Evolutionary conservation across 2,329 filamentous ascomycete genomes (phyloP).

Genomic region (Colletotrichum acutatum): DNA sequence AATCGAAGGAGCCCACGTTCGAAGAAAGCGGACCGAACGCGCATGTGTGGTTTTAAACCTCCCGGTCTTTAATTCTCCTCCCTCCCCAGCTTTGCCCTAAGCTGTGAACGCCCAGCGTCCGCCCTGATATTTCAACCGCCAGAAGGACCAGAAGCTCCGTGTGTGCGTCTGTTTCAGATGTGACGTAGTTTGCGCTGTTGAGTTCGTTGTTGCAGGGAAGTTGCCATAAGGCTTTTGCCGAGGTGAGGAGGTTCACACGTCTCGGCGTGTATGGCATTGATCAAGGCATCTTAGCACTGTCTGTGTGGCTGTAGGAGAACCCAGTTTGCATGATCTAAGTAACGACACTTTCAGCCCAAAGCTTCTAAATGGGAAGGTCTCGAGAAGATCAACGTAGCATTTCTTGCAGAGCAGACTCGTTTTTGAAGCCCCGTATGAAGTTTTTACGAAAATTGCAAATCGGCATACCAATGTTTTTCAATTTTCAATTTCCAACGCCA

Average conservation of each 20-base stretch:
- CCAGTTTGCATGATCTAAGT: background rate
- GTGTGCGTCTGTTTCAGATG: constrained; percentile 32
- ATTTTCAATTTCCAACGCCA: background rate
- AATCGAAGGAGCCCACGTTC: constrained; percentile 1
- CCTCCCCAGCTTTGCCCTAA: background rate
- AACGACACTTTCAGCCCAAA: background rate
- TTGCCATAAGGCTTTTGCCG: constrained; percentile 12
- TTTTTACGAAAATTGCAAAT: background rate
- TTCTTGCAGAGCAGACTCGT: background rate
- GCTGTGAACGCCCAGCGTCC: background rate
- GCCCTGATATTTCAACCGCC: background rate
- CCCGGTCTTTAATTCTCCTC: background rate
- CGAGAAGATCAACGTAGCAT: background rate
- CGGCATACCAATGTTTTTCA: background rate
- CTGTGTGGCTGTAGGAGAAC: constrained; percentile 22
- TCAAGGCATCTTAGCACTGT: constrained; percentile 31
- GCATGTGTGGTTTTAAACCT: constrained; percentile 10
- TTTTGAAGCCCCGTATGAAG: background rate
- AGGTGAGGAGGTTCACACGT: constrained; percentile 4
- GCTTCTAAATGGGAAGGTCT: background rate
- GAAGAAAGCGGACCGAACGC: constrained; percentile 11
- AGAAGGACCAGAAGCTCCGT: constrained; percentile 9
- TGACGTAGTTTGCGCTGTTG: constrained; percentile 29
- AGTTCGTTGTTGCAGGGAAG: constrained; percentile 29
- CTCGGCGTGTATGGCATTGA: constrained; percentile 26